Percentiles rank a stretch among this genome's conserved stretches.
phyloP scores from a whole-genome alignment of 2,329 filamentous ascomycete species.

The Drechslerella dactyloides region DNA sequence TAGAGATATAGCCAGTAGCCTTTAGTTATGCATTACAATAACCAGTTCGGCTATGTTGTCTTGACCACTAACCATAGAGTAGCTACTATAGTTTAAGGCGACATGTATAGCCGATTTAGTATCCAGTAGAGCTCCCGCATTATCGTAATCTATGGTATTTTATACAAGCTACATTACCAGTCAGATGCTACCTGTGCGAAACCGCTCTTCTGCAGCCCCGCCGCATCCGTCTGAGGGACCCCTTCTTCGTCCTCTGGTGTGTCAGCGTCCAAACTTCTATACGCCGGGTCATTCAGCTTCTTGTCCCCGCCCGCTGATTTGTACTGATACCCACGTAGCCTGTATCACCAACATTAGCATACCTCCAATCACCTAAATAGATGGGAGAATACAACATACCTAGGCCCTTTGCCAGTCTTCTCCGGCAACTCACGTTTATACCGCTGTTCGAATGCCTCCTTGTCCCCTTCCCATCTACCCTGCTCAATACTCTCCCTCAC shows the following conservation, averaged over 20 bases:
- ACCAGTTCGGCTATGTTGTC: too few species aligned
- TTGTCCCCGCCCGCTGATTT: conserved; percentile 71
- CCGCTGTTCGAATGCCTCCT: conserved; percentile 66
- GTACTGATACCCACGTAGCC: conserved; percentile 79
- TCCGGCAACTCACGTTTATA: conserved; percentile 77
- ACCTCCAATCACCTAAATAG: not conserved
- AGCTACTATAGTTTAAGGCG: too few species aligned
- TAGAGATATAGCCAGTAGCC: conserved; percentile 59
- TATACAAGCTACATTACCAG: conserved; percentile 46
- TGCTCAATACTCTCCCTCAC: conserved; percentile 70
- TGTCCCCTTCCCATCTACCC: conserved; percentile 65
- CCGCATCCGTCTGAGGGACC: conserved; percentile 58
- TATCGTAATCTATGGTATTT: conserved; percentile 57
- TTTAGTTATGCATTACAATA: conserved; percentile 59
- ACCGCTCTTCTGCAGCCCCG: conserved; percentile 65
- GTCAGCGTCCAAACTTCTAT: conserved; percentile 66
- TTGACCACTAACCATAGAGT: too few species aligned
- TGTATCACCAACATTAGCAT: conserved; percentile 53
- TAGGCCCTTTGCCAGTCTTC: conserved; percentile 77
- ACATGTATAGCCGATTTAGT: too few species aligned
- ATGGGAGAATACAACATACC: conserved; percentile 58
- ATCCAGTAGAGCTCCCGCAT: conserved; percentile 59
- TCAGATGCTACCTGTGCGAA: conserved; percentile 62
- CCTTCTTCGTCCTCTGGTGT: conserved; percentile 47
- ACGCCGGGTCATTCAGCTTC: conserved; percentile 72